Conservation (phyloP, 148 eudicot species). For the Gaultheria prostrata region DNA sequence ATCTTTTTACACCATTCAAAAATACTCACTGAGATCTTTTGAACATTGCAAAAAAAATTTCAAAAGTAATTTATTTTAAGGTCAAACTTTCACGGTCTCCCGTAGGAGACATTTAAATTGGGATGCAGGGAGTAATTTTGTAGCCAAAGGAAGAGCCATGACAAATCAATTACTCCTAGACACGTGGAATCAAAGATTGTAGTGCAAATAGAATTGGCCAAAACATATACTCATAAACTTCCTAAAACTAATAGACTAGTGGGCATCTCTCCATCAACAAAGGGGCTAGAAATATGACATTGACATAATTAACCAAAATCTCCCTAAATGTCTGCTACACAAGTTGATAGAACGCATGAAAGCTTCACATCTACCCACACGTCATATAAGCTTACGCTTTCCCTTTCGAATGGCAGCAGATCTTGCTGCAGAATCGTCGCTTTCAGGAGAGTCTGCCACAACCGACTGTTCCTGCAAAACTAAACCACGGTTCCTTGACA, state of each 20-base stretch:
- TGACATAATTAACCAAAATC: not conserved
- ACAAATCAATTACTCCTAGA: not conserved
- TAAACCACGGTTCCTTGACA: constrained; percentile 75
- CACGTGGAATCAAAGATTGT: not conserved
- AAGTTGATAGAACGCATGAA: not conserved
- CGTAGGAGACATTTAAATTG: too few species aligned
- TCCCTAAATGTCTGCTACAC: not conserved
- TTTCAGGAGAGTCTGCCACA: constrained; percentile 69
- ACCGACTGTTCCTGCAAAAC: constrained; percentile 70
- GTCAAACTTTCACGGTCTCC: too few species aligned
- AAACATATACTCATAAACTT: not conserved
- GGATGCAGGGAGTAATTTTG: too few species aligned
- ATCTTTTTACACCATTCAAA: too few species aligned
- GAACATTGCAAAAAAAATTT: too few species aligned
- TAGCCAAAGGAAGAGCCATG: not conserved
- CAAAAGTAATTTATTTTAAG: too few species aligned
- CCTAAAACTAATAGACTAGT: not conserved
- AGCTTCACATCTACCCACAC: not conserved
- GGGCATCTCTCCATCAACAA: not conserved
- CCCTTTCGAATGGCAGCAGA: constrained; percentile 50
- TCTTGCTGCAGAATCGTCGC: constrained; percentile 34
- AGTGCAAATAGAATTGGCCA: not conserved
- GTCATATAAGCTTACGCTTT: constrained; percentile 42
- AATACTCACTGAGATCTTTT: too few species aligned
- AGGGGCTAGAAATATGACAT: not conserved